A percentile compares a stretch with the other conserved stretches of the same genome.
These are phyloP conservation scores for Fomitopsis betulina DNA, from an alignment of 1,284 basidiomycete species.

Conservation along the genomic window DNA sequence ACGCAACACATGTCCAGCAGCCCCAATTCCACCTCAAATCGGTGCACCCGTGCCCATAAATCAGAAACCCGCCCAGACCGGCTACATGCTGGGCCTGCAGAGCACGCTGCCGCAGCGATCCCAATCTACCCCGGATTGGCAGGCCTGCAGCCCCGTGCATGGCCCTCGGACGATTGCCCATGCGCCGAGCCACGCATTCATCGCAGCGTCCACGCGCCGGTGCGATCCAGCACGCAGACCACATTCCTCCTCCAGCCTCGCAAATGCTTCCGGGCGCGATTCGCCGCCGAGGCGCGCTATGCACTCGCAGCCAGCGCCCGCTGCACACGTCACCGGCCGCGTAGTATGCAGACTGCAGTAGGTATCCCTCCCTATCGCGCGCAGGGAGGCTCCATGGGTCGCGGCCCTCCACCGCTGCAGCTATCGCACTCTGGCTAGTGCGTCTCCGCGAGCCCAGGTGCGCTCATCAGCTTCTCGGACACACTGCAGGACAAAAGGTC, in stretches of 20 bases:
- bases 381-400: no score
- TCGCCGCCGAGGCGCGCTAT: background rate
- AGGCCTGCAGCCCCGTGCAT: background rate
- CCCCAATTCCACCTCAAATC: background rate
- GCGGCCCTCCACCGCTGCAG: no score
- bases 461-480: no score
- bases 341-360: no score
- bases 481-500: no score
- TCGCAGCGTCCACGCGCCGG: background rate
- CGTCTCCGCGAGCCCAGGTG: no score
- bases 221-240: no score
- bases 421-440: no score
- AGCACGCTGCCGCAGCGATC: background rate
- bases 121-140: background rate
- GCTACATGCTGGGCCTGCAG: background rate
- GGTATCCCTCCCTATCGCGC: no score
- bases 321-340: no score
- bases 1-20: no score
- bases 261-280: background rate
- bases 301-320: no score
- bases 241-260: background rate
- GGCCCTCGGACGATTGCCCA: background rate
- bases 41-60: background rate
- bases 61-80: background rate
- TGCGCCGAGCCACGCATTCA: background rate